Conservation (phyloP, 2,329 filamentous ascomycete genomes). For the Botrytis fragariae region DNA sequence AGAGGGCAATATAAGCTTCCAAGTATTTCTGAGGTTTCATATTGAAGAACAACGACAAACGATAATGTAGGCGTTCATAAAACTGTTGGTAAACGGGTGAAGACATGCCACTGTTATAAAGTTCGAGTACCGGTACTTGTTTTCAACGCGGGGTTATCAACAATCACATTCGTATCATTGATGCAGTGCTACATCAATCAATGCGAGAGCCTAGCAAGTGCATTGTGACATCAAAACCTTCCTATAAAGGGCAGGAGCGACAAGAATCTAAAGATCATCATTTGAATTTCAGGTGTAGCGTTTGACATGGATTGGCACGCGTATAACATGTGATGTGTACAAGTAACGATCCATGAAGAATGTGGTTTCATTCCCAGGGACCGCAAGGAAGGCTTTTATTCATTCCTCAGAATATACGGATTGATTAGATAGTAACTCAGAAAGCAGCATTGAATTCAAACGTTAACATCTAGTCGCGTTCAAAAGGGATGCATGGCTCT, state of each 20-base stretch:
- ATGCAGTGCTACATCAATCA: slow-evolving; percentile 15
- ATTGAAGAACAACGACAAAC: background rate
- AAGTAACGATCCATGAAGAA: background rate
- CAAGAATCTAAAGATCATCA: background rate
- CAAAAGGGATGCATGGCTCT: background rate
- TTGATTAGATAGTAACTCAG: background rate
- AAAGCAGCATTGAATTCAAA: background rate
- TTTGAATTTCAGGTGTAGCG: background rate
- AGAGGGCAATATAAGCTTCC: background rate
- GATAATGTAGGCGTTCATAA: background rate
- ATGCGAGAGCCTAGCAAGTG: slow-evolving; percentile 6
- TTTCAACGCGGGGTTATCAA: background rate
- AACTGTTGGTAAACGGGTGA: background rate
- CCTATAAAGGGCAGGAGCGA: background rate
- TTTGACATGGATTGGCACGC: background rate
- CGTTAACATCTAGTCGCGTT: no score
- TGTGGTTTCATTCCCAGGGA: background rate
- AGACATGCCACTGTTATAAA: background rate
- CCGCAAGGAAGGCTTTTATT: background rate
- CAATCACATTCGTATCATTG: background rate
- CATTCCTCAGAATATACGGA: background rate
- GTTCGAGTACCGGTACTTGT: background rate
- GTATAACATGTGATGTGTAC: background rate
- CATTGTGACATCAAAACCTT: slow-evolving; percentile 8
- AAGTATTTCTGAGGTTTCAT: background rate